phyloP scores from a whole-genome alignment of 208 protist genomes.

The Acanthamoeba polyphaga region DNA sequence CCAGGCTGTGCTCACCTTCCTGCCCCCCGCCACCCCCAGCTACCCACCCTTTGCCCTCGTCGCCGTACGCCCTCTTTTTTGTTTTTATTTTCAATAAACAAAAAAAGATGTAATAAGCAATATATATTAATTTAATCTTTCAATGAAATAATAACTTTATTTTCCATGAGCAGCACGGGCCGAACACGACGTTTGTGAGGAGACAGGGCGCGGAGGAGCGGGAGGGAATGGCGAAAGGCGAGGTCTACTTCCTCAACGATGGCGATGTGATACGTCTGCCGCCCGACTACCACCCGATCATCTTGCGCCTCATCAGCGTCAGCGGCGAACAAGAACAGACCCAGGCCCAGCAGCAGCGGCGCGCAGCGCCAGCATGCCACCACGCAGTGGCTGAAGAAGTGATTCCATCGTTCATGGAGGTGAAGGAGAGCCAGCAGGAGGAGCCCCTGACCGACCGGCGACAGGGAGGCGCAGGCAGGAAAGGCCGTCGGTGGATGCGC shows the following conservation, averaged over 20 bases:
- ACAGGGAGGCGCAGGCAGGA: too few relatives aligned
- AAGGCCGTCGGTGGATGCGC: too few relatives aligned
- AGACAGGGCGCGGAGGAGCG: neutral
- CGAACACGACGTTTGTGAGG: neutral
- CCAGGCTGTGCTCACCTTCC: constrained; percentile 6
- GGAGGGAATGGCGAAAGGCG: neutral
- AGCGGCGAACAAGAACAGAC: neutral
- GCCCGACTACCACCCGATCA: neutral
- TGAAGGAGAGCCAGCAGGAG: too few relatives aligned
- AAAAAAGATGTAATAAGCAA: neutral
- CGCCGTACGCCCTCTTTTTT: neutral
- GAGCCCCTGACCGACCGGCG: too few relatives aligned
- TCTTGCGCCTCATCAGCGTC: neutral
- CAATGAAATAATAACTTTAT: neutral
- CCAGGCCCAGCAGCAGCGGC: too few relatives aligned
- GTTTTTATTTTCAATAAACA: neutral
- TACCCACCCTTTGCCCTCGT: neutral
- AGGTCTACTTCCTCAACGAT: neutral
- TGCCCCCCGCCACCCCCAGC: neutral
- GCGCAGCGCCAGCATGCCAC: too few relatives aligned
- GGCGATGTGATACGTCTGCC: neutral
- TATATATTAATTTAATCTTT: neutral
- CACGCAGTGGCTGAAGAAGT: too few relatives aligned
- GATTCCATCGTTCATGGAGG: too few relatives aligned
- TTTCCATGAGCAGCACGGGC: neutral